A percentile compares a stretch with the other conserved stretches of the same genome.
phyloP scores from a whole-genome alignment of 768 basidiomycete species.

The Sarcodon aspratus region DNA sequence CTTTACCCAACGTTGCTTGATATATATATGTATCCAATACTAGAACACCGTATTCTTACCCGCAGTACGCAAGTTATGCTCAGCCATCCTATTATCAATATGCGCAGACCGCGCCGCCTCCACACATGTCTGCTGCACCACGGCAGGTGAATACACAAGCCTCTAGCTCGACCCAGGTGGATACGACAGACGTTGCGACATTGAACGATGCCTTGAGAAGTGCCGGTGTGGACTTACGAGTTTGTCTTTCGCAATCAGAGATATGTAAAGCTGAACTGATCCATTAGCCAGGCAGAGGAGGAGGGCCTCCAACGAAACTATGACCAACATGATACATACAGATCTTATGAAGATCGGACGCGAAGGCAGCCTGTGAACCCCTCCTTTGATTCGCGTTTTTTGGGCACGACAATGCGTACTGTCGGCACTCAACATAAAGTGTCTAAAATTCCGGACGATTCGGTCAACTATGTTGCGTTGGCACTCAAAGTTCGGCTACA shows the following conservation, averaged over 20 bases:
- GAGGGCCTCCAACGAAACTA: conserved; percentile 62
- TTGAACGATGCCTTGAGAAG: conserved; percentile 79
- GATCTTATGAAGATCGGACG: conserved; percentile 66
- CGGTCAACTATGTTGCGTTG: conserved; percentile 68
- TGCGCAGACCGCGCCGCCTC: neutral
- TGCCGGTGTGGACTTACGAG: conserved; percentile 79
- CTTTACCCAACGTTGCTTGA: conserved; percentile 6
- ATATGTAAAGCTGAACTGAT: neutral
- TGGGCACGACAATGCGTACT: conserved; percentile 57
- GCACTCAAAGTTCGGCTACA: conserved; percentile 68
- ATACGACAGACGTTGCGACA: conserved; percentile 64
- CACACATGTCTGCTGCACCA: conserved; percentile 14
- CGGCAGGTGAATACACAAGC: conserved; percentile 5
- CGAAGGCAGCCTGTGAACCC: conserved; percentile 65
- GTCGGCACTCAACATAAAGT: conserved; percentile 62
- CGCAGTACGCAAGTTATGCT: neutral
- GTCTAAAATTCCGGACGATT: conserved; percentile 55
- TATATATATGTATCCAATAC: neutral
- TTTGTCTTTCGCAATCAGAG: conserved; percentile 18
- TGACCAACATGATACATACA: conserved; percentile 50
- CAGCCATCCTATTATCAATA: neutral
- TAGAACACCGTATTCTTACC: neutral
- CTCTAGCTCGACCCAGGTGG: conserved; percentile 19
- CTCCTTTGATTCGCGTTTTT: conserved; percentile 53
- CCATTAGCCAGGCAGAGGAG: conserved; percentile 63